These are phyloP conservation scores for Venturia asperata DNA, from an alignment of 2,329 filamentous ascomycete genomes.

Conservation along the genomic window DNA sequence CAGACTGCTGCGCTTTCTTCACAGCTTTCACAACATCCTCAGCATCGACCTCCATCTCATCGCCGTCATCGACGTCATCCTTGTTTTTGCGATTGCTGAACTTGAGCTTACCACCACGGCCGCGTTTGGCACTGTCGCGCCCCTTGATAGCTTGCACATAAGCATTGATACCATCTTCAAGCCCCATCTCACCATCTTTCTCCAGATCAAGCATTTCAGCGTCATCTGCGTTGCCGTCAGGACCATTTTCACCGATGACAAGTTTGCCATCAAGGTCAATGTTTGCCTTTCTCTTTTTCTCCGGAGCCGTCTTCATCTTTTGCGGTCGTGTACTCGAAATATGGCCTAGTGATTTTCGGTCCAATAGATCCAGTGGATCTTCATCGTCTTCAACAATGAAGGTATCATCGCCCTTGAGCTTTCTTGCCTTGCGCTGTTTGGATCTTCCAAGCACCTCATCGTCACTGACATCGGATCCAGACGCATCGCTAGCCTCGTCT, in stretches of 20 bases:
- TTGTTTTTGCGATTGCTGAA: conserved; percentile 46
- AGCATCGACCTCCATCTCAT: conserved; percentile 37
- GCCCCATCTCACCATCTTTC: conserved; percentile 41
- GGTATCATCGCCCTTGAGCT: conserved; percentile 44
- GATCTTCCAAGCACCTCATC: conserved; percentile 46
- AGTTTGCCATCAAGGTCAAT: conserved; percentile 73
- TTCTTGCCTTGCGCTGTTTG: conserved; percentile 38
- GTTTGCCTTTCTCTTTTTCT: conserved; percentile 53
- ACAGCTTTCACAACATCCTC: conserved; percentile 17
- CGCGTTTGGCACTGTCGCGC: conserved; percentile 50
- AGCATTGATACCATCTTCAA: conserved; percentile 50
- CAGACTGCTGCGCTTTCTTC: conserved; percentile 10
- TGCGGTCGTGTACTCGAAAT: conserved; percentile 86
- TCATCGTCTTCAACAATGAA: conserved; percentile 94
- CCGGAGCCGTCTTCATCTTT: conserved; percentile 49
- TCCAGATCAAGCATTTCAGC: conserved; percentile 55
- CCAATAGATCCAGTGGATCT: conserved; percentile 89
- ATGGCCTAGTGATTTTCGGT: conserved; percentile 79
- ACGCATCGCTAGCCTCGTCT: conserved; percentile 45
- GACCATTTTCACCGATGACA: conserved; percentile 54
- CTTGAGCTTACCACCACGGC: conserved; percentile 54
- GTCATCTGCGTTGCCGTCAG: conserved; percentile 40
- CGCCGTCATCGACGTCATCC: conserved; percentile 35
- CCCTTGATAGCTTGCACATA: conserved; percentile 56
- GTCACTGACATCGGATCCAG: conserved; percentile 55